Evolutionary conservation across 2,329 filamentous ascomycete species (phyloP).

Genomic region (Talaromyces sp.): DNA sequence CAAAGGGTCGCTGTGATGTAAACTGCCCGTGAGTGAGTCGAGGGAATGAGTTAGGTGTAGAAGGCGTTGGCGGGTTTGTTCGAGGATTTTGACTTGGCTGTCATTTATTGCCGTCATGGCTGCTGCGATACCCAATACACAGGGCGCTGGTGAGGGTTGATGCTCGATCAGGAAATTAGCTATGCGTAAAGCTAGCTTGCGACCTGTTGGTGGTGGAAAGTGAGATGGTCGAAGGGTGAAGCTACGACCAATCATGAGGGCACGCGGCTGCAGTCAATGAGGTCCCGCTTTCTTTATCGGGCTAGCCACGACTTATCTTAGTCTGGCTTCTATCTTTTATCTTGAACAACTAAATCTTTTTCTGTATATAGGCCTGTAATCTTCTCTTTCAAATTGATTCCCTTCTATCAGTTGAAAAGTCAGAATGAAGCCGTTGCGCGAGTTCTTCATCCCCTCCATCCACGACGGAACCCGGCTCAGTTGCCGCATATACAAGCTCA

Average conservation of each 20-base stretch:
- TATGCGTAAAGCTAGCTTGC: background rate
- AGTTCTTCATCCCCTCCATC: constrained; percentile 78
- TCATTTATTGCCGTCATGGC: constrained; percentile 39
- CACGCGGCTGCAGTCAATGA: constrained; percentile 4
- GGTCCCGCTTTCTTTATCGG: background rate
- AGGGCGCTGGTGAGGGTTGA: background rate
- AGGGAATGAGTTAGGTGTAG: constrained; percentile 67
- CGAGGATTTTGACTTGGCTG: constrained; percentile 59
- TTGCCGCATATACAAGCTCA: constrained; percentile 77
- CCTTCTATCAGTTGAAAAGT: no score
- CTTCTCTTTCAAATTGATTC: no score
- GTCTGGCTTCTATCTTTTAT: background rate
- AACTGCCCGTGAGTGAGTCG: constrained; percentile 58
- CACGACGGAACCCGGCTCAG: constrained; percentile 73
- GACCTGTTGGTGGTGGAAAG: background rate
- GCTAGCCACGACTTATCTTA: background rate
- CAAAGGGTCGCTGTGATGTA: constrained; percentile 62
- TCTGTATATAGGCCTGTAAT: background rate
- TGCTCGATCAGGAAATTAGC: background rate
- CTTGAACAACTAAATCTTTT: background rate
- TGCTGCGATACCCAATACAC: background rate
- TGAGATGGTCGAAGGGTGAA: background rate
- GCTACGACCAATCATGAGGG: constrained; percentile 13
- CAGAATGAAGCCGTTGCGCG: constrained; percentile 36
- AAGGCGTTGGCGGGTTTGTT: constrained; percentile 66